A percentile compares a stretch with the other conserved stretches of the same genome.
These are phyloP conservation scores for Cyamopsis tetragonoloba DNA, from an alignment of 306 rosid genomes.

Conservation along the genomic window DNA sequence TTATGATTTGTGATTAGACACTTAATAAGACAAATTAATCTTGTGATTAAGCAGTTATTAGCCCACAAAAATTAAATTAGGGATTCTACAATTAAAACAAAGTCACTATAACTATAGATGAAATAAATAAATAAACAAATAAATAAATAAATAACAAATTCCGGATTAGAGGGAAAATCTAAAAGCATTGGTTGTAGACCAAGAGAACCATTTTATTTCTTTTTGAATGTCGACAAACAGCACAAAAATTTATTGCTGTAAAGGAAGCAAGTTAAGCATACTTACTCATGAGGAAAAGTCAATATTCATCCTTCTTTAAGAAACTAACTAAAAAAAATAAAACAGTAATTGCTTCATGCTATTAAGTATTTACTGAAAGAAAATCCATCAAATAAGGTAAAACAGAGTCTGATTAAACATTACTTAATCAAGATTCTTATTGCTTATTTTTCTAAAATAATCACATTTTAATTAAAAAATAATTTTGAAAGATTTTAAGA, in stretches of 20 bases:
- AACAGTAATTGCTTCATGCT: not conserved
- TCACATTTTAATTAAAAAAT: no score
- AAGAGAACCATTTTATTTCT: not conserved
- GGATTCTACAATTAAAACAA: no score
- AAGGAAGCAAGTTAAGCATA: constrained; percentile 23
- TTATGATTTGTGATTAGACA: constrained; percentile 26
- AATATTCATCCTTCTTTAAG: constrained; percentile 25
- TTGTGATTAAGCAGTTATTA: constrained; percentile 37
- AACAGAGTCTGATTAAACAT: no score
- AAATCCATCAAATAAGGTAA: not conserved
- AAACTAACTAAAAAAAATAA: constrained; percentile 23
- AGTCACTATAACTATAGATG: no score
- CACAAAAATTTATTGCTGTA: not conserved
- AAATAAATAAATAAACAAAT: no score
- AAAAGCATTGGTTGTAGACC: not conserved
- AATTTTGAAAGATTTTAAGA: no score
- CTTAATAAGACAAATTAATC: constrained; percentile 26
- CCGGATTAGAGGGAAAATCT: not conserved
- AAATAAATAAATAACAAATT: not conserved
- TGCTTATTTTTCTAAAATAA: no score
- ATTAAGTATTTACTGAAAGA: constrained; percentile 19
- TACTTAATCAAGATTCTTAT: no score
- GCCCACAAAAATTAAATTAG: not conserved
- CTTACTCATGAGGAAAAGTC: constrained; percentile 21
- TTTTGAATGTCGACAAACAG: constrained; percentile 11